phyloP scores from a whole-genome alignment of 2,329 filamentous ascomycete genomes.

The Acarospora socialis region DNA sequence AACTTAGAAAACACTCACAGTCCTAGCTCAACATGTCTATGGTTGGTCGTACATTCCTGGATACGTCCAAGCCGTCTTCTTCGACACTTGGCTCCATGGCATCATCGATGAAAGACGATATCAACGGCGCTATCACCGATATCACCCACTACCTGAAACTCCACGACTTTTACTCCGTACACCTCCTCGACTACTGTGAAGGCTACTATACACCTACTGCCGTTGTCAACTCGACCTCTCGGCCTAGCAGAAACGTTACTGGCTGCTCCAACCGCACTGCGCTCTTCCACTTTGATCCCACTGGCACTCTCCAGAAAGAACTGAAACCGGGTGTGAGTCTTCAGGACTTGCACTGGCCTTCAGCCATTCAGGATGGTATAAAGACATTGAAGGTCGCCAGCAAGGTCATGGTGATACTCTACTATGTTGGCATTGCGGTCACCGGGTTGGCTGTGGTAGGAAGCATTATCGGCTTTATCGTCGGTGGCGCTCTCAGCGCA shows the following conservation, averaged over 20 bases:
- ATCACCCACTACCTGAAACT: constrained; percentile 37
- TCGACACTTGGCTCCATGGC: constrained; percentile 25
- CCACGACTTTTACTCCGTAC: constrained; percentile 46
- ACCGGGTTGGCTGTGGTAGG: constrained; percentile 37
- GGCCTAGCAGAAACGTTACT: constrained; percentile 38
- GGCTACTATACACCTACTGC: constrained; percentile 30
- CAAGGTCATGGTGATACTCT: constrained; percentile 43
- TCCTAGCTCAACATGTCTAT: constrained; percentile 43
- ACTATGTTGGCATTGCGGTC: constrained; percentile 41
- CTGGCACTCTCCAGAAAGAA: constrained; percentile 33
- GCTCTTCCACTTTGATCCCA: constrained; percentile 44
- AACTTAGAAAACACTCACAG: constrained; percentile 4
- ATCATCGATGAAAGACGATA: constrained; percentile 24
- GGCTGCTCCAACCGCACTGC: constrained; percentile 39
- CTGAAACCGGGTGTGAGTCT: constrained; percentile 37
- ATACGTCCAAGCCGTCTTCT: constrained; percentile 16
- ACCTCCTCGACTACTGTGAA: constrained; percentile 47
- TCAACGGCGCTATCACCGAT: constrained; percentile 24
- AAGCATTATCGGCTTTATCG: constrained; percentile 31
- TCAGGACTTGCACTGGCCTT: constrained; percentile 39
- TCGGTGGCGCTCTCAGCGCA: constrained; percentile 31
- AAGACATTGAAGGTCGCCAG: constrained; percentile 35
- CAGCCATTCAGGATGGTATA: constrained; percentile 40
- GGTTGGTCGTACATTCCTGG: constrained; percentile 28
- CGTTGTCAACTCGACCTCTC: constrained; percentile 22